Percentiles rank a stretch among this genome's conserved stretches.
Conservation (phyloP, 495 filamentous ascomycete species). For the Rostrohypoxylon terebratum region DNA sequence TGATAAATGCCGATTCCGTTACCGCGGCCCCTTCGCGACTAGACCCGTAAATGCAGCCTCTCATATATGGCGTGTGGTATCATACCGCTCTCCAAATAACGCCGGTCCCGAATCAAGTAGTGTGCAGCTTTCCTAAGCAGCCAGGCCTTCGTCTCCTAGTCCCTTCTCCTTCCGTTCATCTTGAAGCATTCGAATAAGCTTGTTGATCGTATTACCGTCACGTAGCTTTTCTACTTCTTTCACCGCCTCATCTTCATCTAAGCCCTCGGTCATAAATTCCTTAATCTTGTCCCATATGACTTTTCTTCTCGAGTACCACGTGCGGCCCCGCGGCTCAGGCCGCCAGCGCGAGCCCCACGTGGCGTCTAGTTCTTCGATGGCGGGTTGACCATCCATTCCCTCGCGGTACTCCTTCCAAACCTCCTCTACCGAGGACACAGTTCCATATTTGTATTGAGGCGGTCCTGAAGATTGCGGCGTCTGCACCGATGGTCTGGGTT, state of each 20-base stretch:
- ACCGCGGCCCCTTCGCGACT: conserved; percentile 27
- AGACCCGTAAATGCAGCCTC: conserved; percentile 43
- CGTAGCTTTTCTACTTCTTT: conserved; percentile 50
- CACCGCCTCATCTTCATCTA: conserved; percentile 50
- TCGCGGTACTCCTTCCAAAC: conserved; percentile 53
- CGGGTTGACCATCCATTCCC: conserved; percentile 50
- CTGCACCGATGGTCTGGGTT: conserved; percentile 34
- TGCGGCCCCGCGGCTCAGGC: conserved; percentile 51
- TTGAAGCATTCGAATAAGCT: conserved; percentile 51
- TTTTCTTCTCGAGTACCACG: conserved; percentile 53
- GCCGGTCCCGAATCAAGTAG: conserved; percentile 38
- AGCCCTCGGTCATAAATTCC: conserved; percentile 48
- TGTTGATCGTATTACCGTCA: conserved; percentile 51
- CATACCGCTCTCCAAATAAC: conserved; percentile 45
- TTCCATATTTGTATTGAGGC: conserved; percentile 50
- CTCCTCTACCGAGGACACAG: conserved; percentile 50
- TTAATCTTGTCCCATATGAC: conserved; percentile 54
- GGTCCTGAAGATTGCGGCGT: conserved; percentile 43
- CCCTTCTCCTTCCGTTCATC: conserved; percentile 52
- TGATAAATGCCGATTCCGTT: conserved; percentile 32
- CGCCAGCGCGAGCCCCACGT: conserved; percentile 52
- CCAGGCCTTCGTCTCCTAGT: conserved; percentile 38
- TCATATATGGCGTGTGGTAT: conserved; percentile 48
- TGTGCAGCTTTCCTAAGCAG: conserved; percentile 25
- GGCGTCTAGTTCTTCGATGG: conserved; percentile 50